Evolutionary conservation across 2,329 filamentous ascomycete genomes (phyloP), one percentile per base, ranked within the genome.

Genomic region (Scedosporium minutisporum): DNA sequence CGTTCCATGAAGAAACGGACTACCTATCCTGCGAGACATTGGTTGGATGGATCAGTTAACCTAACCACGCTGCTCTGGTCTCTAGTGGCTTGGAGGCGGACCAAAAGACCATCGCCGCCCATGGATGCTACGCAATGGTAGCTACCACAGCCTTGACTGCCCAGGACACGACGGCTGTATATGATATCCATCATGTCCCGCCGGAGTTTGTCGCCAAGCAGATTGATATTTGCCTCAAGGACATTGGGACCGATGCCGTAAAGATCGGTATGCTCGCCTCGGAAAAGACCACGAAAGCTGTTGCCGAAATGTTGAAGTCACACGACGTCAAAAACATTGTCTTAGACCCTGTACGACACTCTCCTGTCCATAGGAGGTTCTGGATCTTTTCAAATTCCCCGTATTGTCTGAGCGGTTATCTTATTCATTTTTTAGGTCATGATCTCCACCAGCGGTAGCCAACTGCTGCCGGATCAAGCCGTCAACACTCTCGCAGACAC

Each of bases 101-200:
- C 73, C 93, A 97, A 72, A 96, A 96, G 73, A 92, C 96, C 65
- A 88, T 96, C 65, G 89, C 92, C 55, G 91, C 90, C 18, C 92
- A 97, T 82, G 87, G 89, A 64, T 95, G 90, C 77, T 97, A 97
- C 80, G 92, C 91, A 64, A 96, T 97, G 87, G 97, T 93, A 60
- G 91, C 93, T 23, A 97, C 93, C 9, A 96, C 93, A 14, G 93
- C 93, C 21, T 78, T 99, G 71, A 99, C 95, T n/a, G 93, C 91
- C 16, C 95, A 97, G 72, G 96, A 97, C 75, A 99, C 95, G 0
- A 81, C 84, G 61, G 91, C 91, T 4, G 92, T 97, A 14, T 80
- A 86, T 65, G 91, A 83, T 66, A 91, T 97, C 60, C 91, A 96
- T 70, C 78, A 88, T 63, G 84, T 90, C 6, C 93, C 93, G 0